Base-by-base conservation (phyloP, 257 asterid species). In the Cordia subcordata region DNA sequence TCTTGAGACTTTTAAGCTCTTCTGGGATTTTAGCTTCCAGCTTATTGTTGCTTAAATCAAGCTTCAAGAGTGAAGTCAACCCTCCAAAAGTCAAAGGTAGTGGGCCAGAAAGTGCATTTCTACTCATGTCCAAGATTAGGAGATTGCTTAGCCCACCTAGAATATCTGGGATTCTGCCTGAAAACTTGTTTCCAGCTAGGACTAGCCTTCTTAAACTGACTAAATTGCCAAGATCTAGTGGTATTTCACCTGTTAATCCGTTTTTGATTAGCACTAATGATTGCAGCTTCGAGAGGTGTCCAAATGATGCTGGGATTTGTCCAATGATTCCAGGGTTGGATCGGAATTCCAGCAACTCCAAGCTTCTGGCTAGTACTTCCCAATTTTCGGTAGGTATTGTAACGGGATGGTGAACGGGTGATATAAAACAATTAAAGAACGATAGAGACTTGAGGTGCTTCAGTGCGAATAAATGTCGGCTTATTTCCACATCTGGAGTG, bases 311-410 rank as follows among this genome's bases (percentile, higher is more conserved):
- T 0, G 99, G 99, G 33, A 93, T 55, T 10, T 57, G 53, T 23
- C 99, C 99, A 10, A 68, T 71, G 10, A 93, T 85, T 46, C 96
- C 94, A 0, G 82, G 71, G 65, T 93, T 93, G 0, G 82, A 80
- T 45, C 99, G 77, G 55, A 93, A 81, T 65, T 93, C 95, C 3
- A 93, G 65, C 8, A 88, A 86, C 33, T 81, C 88, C 11, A 93
- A 62, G 17, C 65, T 85, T 3, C 40, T 69, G n/a, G 80, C 66
- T 42, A 93, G 63, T 55, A 60, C 55, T 39, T 75, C 85, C 99
- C 97, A 93, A 33, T 72, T 68, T 23, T 64, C 67, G 8, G 72
- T n/a, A 8, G 95, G 86, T 39, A 89, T 78, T 8, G 82, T 23
- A n/a, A 83, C 60, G 0, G 82, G 82, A 27, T 54, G 72, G 4